Conservation (phyloP, 352 stramenopile species). For the Phytopythium aichiense region DNA sequence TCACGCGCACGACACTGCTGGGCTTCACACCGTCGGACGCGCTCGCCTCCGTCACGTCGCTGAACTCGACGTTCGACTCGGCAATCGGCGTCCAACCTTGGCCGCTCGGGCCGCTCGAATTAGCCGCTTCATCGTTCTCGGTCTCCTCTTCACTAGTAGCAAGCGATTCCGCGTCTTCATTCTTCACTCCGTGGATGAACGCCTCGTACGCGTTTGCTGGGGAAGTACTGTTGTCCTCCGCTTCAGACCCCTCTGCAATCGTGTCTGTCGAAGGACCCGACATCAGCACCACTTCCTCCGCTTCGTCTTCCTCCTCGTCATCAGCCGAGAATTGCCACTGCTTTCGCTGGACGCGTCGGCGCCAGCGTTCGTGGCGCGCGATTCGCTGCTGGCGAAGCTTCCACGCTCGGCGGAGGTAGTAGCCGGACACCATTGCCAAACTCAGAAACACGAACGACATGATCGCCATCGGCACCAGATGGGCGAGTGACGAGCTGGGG, state of each 20-base stretch:
- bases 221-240: not conserved
- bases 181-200: not conserved
- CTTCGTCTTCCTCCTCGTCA: constrained; percentile 24
- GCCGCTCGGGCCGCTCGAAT: not conserved
- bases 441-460: constrained; percentile 10
- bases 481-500: not conserved
- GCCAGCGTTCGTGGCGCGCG: constrained; percentile 19
- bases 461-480: not conserved
- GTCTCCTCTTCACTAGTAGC: not conserved
- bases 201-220: not conserved
- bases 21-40: not conserved
- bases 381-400: constrained; percentile 13
- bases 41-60: not conserved
- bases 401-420: constrained; percentile 21
- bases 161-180: not conserved
- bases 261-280: constrained; percentile 18
- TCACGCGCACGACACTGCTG: not conserved
- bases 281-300: constrained; percentile 43
- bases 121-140: not conserved
- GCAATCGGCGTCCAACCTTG: not conserved
- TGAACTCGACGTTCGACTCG: not conserved
- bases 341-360: constrained; percentile 10
- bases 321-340: constrained; percentile 3
- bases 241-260: constrained; percentile 7
- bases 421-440: constrained; percentile 18